Conservation (phyloP, 1,139 yeast species). For the Diutina neorugosa region DNA sequence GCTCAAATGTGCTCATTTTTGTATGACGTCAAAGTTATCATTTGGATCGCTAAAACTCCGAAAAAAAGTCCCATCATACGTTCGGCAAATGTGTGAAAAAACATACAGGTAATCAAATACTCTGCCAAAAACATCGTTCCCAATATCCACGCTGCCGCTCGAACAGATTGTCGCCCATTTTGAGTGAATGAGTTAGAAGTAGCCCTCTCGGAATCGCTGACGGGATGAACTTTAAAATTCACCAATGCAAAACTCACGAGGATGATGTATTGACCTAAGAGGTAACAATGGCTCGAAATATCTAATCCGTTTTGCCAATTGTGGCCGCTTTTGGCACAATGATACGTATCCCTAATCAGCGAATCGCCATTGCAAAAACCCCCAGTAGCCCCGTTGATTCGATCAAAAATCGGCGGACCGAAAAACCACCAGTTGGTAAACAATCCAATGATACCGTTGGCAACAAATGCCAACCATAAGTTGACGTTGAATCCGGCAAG, state of each 20-base stretch:
- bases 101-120: conserved; percentile 40
- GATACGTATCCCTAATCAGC: conserved; percentile 5
- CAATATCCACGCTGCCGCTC: conserved; percentile 7
- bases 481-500: conserved; percentile 6
- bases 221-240: conserved; percentile 9
- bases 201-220: conserved; percentile 3
- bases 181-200: background rate
- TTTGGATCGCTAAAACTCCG: conserved; percentile 6
- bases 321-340: conserved; percentile 13
- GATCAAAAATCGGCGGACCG: conserved; percentile 33
- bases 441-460: conserved; percentile 11
- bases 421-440: conserved; percentile 30
- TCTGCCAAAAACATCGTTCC: conserved; percentile 32
- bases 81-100: conserved; percentile 51
- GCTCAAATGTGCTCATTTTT: background rate
- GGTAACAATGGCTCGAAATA: conserved; percentile 32
- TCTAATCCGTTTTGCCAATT: conserved; percentile 50
- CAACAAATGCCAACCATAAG: conserved; percentile 8
- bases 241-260: conserved; percentile 30
- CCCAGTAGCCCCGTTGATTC: conserved; percentile 26
- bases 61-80: conserved; percentile 36
- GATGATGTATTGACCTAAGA: background rate
- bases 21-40: background rate
- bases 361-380: conserved; percentile 22
- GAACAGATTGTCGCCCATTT: conserved; percentile 6